A percentile compares a stretch with the other conserved stretches of the same genome.
Evolutionary conservation across 164 flowering plant species (phyloP).

Genomic region (Kalanchoe fedtschenkoi): DNA sequence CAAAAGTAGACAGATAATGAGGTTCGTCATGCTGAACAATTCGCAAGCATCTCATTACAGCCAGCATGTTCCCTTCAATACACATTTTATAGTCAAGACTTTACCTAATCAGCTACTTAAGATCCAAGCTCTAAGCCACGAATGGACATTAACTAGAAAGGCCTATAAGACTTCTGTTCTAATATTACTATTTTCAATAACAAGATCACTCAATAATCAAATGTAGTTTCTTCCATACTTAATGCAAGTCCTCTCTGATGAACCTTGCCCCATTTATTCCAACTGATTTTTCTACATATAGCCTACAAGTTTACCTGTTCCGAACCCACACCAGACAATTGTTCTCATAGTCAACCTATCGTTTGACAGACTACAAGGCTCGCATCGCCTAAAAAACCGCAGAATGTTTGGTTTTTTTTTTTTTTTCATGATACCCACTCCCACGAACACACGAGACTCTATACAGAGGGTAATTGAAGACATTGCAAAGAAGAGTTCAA

Average conservation of each 20-base stretch:
- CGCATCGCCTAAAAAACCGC: background rate
- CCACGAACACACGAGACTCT: background rate
- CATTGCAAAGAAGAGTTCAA: too few species aligned
- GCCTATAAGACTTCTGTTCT: background rate
- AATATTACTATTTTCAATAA: background rate
- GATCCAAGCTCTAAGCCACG: background rate
- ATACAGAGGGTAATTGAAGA: background rate
- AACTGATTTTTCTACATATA: background rate
- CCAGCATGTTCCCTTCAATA: background rate
- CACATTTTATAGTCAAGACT: background rate
- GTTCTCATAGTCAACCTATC: background rate
- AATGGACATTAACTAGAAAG: background rate
- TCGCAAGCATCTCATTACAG: background rate
- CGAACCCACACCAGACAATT: background rate
- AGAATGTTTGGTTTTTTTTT: too few species aligned
- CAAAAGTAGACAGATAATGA: background rate
- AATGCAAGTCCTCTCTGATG: background rate
- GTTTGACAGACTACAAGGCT: background rate
- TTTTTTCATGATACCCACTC: background rate
- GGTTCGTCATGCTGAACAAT: background rate
- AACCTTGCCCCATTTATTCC: background rate
- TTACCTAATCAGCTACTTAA: background rate
- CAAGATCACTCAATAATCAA: too few species aligned
- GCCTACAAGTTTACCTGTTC: background rate
- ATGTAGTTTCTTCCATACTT: background rate